Evolutionary conservation across 2,329 filamentous ascomycete species (phyloP).

Genomic region (Trichoderma hamatum): DNA sequence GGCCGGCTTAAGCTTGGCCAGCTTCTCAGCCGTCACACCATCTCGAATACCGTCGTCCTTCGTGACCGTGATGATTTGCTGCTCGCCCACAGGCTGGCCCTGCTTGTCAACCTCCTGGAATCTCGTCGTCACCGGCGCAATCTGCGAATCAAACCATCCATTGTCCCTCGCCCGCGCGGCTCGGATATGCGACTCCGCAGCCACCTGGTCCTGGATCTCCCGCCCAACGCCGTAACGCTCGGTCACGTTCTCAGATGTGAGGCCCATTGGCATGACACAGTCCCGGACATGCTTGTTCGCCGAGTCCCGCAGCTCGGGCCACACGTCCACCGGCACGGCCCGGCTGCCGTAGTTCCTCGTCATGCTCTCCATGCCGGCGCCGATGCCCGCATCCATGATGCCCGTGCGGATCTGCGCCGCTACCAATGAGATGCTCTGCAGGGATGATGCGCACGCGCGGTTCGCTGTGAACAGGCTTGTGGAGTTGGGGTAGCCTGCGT

Average conservation of each 20-base stretch:
- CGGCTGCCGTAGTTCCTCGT: slow-evolving; percentile 82
- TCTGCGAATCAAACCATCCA: slow-evolving; percentile 76
- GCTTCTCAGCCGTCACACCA: slow-evolving; percentile 66
- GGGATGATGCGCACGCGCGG: slow-evolving; percentile 77
- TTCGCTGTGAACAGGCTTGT: slow-evolving; percentile 87
- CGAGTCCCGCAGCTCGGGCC: slow-evolving; percentile 71
- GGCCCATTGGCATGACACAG: slow-evolving; percentile 92
- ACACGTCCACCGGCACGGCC: slow-evolving; percentile 82
- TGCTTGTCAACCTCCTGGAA: slow-evolving; percentile 65
- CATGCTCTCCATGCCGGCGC: slow-evolving; percentile 95
- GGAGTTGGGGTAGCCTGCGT: slow-evolving; percentile 72
- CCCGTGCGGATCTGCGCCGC: slow-evolving; percentile 76
- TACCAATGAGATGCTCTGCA: slow-evolving; percentile 75
- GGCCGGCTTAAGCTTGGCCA: slow-evolving; percentile 81
- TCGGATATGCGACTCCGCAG: slow-evolving; percentile 71
- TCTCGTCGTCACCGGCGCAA: slow-evolving; percentile 75
- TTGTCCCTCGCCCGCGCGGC: slow-evolving; percentile 70
- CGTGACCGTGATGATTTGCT: slow-evolving; percentile 66
- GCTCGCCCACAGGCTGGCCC: slow-evolving; percentile 56
- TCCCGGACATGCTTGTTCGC: slow-evolving; percentile 71
- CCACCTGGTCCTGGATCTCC: slow-evolving; percentile 81
- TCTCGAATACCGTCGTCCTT: slow-evolving; percentile 83
- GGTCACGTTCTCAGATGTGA: slow-evolving; percentile 89
- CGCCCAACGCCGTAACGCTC: slow-evolving; percentile 72
- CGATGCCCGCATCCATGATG: slow-evolving; percentile 73